Evolutionary conservation across 805 yeast species (phyloP).

Genomic region (Sugiyamaella lignohabitans): DNA sequence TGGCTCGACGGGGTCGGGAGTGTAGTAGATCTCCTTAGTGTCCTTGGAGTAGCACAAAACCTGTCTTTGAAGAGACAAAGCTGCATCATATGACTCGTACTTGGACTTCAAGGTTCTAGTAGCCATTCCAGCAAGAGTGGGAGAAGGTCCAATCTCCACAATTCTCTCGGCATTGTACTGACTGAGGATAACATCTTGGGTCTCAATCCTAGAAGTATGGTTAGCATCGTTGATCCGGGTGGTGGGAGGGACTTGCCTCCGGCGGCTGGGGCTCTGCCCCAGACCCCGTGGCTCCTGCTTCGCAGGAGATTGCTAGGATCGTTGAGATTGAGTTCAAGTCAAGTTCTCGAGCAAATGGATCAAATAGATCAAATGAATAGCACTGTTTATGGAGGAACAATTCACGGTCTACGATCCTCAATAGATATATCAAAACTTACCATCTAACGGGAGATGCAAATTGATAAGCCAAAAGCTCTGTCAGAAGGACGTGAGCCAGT

Average conservation of each 20-base stretch:
- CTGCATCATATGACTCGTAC: conserved; percentile 97
- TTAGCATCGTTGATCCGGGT: too few species aligned
- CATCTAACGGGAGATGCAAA: conserved; percentile 99
- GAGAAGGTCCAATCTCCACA: conserved; percentile 98
- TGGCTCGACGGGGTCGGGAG: conserved; percentile 40
- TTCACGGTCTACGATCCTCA: too few species aligned
- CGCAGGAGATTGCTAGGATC: too few species aligned
- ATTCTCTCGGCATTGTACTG: conserved; percentile 94
- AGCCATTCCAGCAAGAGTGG: conserved; percentile 98
- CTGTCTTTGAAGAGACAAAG: conserved; percentile 85
- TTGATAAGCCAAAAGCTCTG: conserved; percentile 96
- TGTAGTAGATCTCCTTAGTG: conserved; percentile 92
- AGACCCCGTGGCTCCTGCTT: too few species aligned
- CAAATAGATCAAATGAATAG: neutral
- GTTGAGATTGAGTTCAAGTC: too few species aligned
- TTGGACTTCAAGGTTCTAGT: conserved; percentile 90
- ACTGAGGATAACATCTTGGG: conserved; percentile 94
- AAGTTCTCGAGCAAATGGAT: neutral
- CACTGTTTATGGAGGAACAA: neutral
- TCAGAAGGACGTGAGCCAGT: conserved; percentile 85
- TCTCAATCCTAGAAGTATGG: conserved; percentile 56
- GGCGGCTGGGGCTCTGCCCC: too few species aligned
- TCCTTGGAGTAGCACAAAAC: conserved; percentile 94
- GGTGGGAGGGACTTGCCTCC: too few species aligned
- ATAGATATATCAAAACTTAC: too few species aligned